These are phyloP conservation scores for Backusella macrospora DNA, from an alignment of 192 early-diverging fungal species.

Conservation along the genomic window DNA sequence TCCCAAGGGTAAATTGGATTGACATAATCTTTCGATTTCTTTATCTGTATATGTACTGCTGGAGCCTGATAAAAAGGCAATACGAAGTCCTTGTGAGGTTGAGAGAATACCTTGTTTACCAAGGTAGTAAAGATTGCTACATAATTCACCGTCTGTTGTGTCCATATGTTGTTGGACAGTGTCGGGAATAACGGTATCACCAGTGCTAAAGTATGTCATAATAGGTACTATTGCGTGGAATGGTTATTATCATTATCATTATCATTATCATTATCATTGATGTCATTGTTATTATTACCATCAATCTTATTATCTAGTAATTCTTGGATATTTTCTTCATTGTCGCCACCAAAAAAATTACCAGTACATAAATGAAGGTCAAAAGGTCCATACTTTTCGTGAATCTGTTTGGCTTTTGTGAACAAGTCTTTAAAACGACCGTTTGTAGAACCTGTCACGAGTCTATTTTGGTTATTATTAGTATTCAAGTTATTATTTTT, in stretches of 20 bases:
- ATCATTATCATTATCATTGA: background rate
- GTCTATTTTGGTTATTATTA: constrained; percentile 37
- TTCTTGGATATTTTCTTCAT: constrained; percentile 50
- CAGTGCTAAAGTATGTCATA: constrained; percentile 49
- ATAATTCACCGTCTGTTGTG: constrained; percentile 69
- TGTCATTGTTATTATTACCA: constrained; percentile 26
- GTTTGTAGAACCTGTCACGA: constrained; percentile 77
- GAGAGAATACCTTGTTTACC: constrained; percentile 61
- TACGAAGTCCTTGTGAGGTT: constrained; percentile 61
- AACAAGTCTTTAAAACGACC: constrained; percentile 71
- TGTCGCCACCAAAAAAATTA: constrained; percentile 70
- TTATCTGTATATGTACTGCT: constrained; percentile 32
- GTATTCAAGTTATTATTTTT: background rate
- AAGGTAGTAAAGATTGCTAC: constrained; percentile 74
- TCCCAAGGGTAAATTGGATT: constrained; percentile 40
- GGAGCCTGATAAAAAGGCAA: constrained; percentile 63
- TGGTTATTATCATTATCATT: background rate
- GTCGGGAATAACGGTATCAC: constrained; percentile 62
- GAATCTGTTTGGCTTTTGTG: constrained; percentile 71
- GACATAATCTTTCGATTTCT: constrained; percentile 39
- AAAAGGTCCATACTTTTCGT: constrained; percentile 87
- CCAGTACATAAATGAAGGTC: constrained; percentile 80
- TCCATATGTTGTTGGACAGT: constrained; percentile 54
- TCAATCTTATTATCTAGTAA: constrained; percentile 60
- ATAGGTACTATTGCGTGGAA: background rate